Evolutionary conservation across 495 filamentous ascomycete species (phyloP).

Genomic region (Aspergillus funiculosus): DNA sequence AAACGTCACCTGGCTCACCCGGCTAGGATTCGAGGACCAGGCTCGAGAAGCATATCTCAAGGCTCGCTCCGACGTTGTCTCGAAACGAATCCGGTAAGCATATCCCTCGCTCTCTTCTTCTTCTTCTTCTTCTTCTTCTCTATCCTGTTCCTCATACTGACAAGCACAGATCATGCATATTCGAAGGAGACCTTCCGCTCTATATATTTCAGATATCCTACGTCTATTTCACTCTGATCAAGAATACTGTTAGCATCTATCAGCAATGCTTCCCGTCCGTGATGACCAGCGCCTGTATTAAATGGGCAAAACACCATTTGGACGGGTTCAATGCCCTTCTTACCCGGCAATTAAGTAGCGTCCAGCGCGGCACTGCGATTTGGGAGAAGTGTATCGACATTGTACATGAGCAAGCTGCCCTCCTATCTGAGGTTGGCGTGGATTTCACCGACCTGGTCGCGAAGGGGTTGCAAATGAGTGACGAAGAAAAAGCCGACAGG

Average conservation of each 20-base stretch:
- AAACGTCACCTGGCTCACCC: constrained; percentile 74
- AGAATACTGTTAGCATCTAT: constrained; percentile 82
- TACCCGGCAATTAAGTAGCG: constrained; percentile 73
- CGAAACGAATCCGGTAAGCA: constrained; percentile 70
- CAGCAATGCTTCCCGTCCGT: constrained; percentile 80
- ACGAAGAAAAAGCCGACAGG: constrained; percentile 22
- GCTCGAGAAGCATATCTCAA: constrained; percentile 82
- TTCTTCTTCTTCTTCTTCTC: not conserved
- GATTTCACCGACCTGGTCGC: constrained; percentile 76
- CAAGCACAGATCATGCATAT: constrained; percentile 73
- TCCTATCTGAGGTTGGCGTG: constrained; percentile 79
- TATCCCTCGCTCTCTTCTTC: constrained; percentile 7
- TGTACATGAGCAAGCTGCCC: constrained; percentile 70
- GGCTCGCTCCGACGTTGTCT: constrained; percentile 67
- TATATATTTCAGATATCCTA: constrained; percentile 97
- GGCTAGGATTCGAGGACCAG: constrained; percentile 83
- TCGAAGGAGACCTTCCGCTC: constrained; percentile 82
- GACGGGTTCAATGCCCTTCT: constrained; percentile 84
- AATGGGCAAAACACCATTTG: constrained; percentile 91
- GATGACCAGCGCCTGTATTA: constrained; percentile 87
- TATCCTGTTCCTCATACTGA: not conserved
- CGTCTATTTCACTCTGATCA: constrained; percentile 91
- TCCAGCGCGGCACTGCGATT: constrained; percentile 59
- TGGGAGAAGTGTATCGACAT: constrained; percentile 81
- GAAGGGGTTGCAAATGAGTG: constrained; percentile 31